A percentile compares a stretch with the other conserved stretches of the same genome.
Conservation (phyloP, 148 eudicot species). For the Mesembryanthemum crystallinum region DNA sequence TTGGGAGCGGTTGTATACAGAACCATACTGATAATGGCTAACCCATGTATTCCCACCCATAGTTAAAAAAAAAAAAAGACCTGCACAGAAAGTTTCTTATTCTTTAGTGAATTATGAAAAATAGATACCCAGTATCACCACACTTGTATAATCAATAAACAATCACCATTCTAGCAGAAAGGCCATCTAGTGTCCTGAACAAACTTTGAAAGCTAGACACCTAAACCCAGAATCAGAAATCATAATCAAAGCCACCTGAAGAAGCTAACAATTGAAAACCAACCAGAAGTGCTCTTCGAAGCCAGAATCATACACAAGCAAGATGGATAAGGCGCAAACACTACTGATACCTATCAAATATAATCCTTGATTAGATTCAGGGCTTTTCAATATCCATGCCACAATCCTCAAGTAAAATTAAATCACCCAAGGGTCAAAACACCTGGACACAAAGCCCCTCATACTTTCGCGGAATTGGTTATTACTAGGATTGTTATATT, state of each 20-base stretch:
- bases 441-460: neutral
- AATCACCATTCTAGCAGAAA: neutral
- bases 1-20: slow-evolving; percentile 24
- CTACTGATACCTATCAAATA: too few species aligned
- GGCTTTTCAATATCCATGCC: neutral
- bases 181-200: neutral
- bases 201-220: neutral
- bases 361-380: too few species aligned
- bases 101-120: neutral
- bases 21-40: slow-evolving; percentile 39
- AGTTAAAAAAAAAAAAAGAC: slow-evolving; percentile 8
- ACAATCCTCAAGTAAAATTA: neutral
- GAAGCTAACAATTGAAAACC: neutral
- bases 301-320: neutral
- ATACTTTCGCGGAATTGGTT: too few species aligned
- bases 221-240: neutral
- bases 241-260: neutral
- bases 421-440: neutral
- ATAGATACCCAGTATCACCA: too few species aligned
- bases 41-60: slow-evolving; percentile 73
- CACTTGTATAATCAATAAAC: too few species aligned
- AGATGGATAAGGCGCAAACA: neutral
- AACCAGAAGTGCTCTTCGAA: neutral
- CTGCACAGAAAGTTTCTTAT: slow-evolving; percentile 21
- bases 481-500: too few species aligned